Percentiles rank a stretch among this genome's conserved stretches.
Evolutionary conservation across 495 filamentous ascomycete genomes (phyloP).

Genomic region (Aspergillus kassunensis): DNA sequence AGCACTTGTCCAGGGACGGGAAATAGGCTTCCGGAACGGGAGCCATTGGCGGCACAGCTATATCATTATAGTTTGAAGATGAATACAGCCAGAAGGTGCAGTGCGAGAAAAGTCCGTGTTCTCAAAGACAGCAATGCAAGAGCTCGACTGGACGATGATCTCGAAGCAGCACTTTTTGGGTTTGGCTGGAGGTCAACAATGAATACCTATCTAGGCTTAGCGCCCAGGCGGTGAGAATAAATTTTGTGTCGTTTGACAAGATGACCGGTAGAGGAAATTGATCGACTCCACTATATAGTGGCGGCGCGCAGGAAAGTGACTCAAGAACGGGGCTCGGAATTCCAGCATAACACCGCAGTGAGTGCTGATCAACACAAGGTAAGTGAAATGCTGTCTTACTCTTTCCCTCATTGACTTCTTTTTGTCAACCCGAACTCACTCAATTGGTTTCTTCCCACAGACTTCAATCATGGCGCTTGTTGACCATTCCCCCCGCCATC

Average conservation of each 20-base stretch:
- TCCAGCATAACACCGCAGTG: not conserved
- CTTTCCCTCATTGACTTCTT: not conserved
- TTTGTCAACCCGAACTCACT: slow-evolving; percentile 2
- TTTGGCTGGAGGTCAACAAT: slow-evolving; percentile 33
- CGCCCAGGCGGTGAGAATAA: slow-evolving; percentile 33
- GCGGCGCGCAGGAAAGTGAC: slow-evolving; percentile 4
- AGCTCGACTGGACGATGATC: slow-evolving; percentile 22
- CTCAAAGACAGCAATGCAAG: slow-evolving; percentile 9
- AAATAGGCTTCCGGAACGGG: slow-evolving; percentile 57
- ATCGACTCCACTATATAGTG: not conserved
- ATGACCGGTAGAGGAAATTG: slow-evolving; percentile 12
- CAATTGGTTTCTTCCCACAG: not conserved
- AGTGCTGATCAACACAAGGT: not conserved
- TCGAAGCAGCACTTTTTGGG: slow-evolving; percentile 22
- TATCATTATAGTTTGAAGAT: slow-evolving; percentile 45
- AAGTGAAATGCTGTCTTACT: not conserved
- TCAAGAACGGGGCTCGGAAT: not conserved
- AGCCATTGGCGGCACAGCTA: slow-evolving; percentile 66
- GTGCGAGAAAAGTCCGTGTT: slow-evolving; percentile 6
- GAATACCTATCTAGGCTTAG: slow-evolving; percentile 38
- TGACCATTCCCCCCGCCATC: slow-evolving; percentile 83
- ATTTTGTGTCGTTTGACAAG: slow-evolving; percentile 14
- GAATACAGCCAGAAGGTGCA: slow-evolving; percentile 8
- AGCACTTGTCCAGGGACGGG: slow-evolving; percentile 60
- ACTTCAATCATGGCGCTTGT: slow-evolving; percentile 51